Conservation (phyloP, 2,329 filamentous ascomycete genomes). For the Cladosporium austrohemisphaericum region DNA sequence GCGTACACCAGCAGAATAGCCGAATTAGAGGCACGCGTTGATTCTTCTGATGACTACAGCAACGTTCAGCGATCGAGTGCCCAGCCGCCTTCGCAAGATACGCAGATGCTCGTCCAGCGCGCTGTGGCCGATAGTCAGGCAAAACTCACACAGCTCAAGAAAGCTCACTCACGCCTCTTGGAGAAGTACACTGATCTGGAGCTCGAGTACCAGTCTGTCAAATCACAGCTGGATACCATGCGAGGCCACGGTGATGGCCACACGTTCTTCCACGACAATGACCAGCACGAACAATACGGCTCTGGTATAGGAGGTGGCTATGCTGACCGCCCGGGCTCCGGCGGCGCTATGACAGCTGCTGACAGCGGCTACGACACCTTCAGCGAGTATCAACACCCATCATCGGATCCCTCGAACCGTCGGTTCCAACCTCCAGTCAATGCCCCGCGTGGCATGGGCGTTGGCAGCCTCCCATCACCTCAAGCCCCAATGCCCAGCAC, state of each 20-base stretch:
- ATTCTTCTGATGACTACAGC: conserved; percentile 1
- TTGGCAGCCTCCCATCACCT: conserved; percentile 16
- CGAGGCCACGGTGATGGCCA: conserved; percentile 13
- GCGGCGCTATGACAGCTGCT: conserved; percentile 18
- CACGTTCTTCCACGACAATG: conserved; percentile 10
- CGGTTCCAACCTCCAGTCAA: conserved; percentile 8
- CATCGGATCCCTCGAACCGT: conserved; percentile 23
- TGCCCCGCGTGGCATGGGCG: background rate
- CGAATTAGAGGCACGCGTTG: conserved; percentile 39
- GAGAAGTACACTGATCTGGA: conserved; percentile 49
- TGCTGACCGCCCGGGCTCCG: conserved; percentile 13
- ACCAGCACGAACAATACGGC: conserved; percentile 3
- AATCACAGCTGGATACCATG: conserved; percentile 25
- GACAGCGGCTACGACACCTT: conserved; percentile 24
- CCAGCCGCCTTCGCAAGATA: conserved; percentile 11
- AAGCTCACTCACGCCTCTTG: conserved; percentile 49
- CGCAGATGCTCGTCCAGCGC: conserved; percentile 44
- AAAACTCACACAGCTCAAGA: conserved; percentile 49
- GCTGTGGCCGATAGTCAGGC: conserved; percentile 46
- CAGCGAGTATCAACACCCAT: conserved; percentile 23
- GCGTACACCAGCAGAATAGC: conserved; percentile 48
- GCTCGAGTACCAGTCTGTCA: conserved; percentile 31
- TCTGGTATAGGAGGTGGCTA: conserved; percentile 17
- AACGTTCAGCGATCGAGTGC: background rate
- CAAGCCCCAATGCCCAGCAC: conserved; percentile 22